phyloP scores from a whole-genome alignment of 148 eudicot genomes.

The Rhododendron simsii region DNA sequence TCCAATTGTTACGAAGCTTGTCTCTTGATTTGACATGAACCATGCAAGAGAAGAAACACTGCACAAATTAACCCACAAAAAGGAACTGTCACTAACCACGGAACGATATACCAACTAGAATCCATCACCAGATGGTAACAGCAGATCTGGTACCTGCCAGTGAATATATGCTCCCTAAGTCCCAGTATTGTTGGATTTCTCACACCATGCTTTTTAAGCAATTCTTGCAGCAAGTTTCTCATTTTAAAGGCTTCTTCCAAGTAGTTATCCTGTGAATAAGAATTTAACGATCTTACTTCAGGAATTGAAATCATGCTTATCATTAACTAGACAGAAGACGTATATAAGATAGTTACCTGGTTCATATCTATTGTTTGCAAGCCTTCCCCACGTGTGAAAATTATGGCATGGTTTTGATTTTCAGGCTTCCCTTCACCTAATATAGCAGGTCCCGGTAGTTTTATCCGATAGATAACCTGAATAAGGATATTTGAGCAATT shows the following conservation, averaged over 20 bases:
- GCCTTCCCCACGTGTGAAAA: conserved; percentile 73
- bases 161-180: conserved; percentile 68
- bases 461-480: conserved; percentile 62
- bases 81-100: neutral
- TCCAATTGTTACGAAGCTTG: conserved; percentile 69
- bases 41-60: conserved; percentile 78
- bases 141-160: conserved; percentile 47
- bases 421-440: conserved; percentile 73
- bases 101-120: neutral
- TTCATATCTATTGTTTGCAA: conserved; percentile 77
- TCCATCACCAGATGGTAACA: neutral
- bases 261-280: conserved; percentile 51
- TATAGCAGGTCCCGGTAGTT: conserved; percentile 60
- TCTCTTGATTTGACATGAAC: conserved; percentile 73
- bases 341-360: conserved; percentile 34
- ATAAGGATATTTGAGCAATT: neutral
- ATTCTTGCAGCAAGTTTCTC: conserved; percentile 70
- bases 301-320: neutral
- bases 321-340: neutral
- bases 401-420: conserved; percentile 71
- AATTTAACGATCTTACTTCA: neutral
- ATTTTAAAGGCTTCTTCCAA: conserved; percentile 78
- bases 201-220: conserved; percentile 49
- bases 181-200: conserved; percentile 65
- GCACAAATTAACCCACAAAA: conserved; percentile 12